Conservation (phyloP, 2,329 filamentous ascomycete species). For the Ophiosphaerella herpotricha region DNA sequence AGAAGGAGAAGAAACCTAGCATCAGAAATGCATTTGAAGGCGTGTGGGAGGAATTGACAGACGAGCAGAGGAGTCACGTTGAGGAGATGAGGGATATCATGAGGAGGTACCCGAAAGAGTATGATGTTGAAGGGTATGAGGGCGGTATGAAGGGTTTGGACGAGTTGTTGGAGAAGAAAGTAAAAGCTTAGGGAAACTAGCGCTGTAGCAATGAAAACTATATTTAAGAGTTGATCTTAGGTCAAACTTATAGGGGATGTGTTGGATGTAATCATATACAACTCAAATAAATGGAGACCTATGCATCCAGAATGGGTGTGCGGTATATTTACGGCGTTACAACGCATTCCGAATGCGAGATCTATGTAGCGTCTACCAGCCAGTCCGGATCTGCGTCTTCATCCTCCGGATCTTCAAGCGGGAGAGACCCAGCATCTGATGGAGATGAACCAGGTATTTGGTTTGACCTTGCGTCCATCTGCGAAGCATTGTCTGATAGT, state of each 20-base stretch:
- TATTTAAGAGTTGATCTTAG: no score
- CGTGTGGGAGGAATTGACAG: slow-evolving; percentile 85
- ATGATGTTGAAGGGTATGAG: slow-evolving; percentile 78
- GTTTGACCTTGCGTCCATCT: neutral
- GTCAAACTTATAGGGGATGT: no score
- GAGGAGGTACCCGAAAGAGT: slow-evolving; percentile 87
- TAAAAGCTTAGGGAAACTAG: neutral
- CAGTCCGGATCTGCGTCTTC: slow-evolving; percentile 69
- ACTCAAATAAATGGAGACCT: no score
- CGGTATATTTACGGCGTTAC: neutral
- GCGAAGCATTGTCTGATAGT: no score
- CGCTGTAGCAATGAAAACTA: no score
- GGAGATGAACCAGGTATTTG: slow-evolving; percentile 18
- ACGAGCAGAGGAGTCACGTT: slow-evolving; percentile 78
- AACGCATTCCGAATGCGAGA: neutral
- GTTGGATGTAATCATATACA: no score
- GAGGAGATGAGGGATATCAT: slow-evolving; percentile 75
- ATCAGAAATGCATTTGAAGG: slow-evolving; percentile 79
- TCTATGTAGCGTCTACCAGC: slow-evolving; percentile 49
- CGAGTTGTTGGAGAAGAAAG: slow-evolving; percentile 31
- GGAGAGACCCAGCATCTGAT: slow-evolving; percentile 55
- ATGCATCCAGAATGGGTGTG: no score
- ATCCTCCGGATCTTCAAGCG: slow-evolving; percentile 67
- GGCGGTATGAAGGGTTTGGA: slow-evolving; percentile 70
- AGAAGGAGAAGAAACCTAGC: slow-evolving; percentile 78